phyloP scores from a whole-genome alignment of 202 grass and related monocot genomes.

The Digitaria exilis region DNA sequence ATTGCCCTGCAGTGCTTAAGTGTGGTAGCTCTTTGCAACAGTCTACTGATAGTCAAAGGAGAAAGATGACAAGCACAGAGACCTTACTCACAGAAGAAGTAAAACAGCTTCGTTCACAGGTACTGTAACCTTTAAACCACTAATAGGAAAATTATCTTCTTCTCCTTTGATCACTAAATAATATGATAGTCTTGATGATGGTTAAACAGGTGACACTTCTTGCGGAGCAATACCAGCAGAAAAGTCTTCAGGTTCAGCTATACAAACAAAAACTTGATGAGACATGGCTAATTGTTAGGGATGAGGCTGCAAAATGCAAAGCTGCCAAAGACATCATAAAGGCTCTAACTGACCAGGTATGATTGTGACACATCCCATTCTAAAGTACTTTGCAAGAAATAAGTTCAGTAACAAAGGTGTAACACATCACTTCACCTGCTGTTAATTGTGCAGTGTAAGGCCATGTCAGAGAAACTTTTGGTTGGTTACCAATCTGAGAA shows the following conservation, averaged over 20 bases:
- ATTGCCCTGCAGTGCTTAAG: slow-evolving; percentile 21
- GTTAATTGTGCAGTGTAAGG: slow-evolving; percentile 64
- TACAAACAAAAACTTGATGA: slow-evolving; percentile 88
- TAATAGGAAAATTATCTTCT: neutral
- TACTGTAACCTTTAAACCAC: slow-evolving; percentile 28
- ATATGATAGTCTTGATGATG: neutral
- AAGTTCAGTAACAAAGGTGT: neutral
- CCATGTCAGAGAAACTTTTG: slow-evolving; percentile 64
- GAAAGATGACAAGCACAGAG: slow-evolving; percentile 52
- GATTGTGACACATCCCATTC: neutral
- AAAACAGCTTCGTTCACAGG: slow-evolving; percentile 69
- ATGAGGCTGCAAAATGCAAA: slow-evolving; percentile 87
- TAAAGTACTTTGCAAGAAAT: neutral
- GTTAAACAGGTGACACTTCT: slow-evolving; percentile 60
- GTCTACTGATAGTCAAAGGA: slow-evolving; percentile 40
- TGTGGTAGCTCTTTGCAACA: slow-evolving; percentile 29
- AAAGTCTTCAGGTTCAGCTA: slow-evolving; percentile 58
- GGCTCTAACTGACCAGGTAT: slow-evolving; percentile 77
- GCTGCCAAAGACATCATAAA: slow-evolving; percentile 85
- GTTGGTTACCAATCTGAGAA: slow-evolving; percentile 18
- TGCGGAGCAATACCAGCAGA: slow-evolving; percentile 64
- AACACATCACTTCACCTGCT: neutral
- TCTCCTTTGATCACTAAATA: slow-evolving; percentile 1
- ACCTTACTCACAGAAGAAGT: slow-evolving; percentile 71
- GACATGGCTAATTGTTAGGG: slow-evolving; percentile 76